Evolutionary conservation across 2,329 filamentous ascomycete genomes (phyloP), one percentile per base, ranked within the genome.

Genomic region (Colletotrichum phormii): DNA sequence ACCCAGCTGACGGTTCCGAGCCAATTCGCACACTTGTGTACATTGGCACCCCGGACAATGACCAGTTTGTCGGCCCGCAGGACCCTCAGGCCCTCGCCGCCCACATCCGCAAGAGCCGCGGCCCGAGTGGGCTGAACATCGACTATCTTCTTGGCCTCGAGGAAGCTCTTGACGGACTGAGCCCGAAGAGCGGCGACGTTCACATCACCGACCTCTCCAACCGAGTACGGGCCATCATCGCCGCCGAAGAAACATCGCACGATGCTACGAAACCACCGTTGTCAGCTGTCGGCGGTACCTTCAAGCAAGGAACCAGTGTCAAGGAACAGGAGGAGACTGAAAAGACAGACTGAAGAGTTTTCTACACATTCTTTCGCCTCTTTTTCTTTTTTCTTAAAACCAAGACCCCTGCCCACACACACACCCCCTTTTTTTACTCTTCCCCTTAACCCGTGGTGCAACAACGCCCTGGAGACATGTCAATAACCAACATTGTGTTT

Each of bases 21-120:
- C 76, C 82, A 24, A 88, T 90, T 77, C 82, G 80, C 66, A 87
- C 89, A 72, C 89, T 98, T 75, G 94, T 97, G 1, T 99, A 99
- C 82, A 98, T 99, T 79, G 97, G 97, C 26, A 93, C 97, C 2
- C 97, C 97, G 0, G 91, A 93, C 58, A 99, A 99, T 79, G 93
- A 94, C 67, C 97, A 98, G 82, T 99, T 99, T 79, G 87, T 95
- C 49, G 95, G 94, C 0, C 91, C 92, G 0, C 95, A 97, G 80
- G 92, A 97, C 66, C 93, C 94, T 0, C 90, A 95, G 78, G 81
- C 85, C 54, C 88, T 98, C 63, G 95, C 96, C 29, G 89, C 91
- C 82, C 94, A 96, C 82, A 98, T 99, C 77, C 88, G 91, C 77
- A 85, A 85, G 60, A 95, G 94, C 77, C 83, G 86, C 53, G 97